Percentiles rank a stretch among this genome's conserved stretches.
Conservation (phyloP, 495 filamentous ascomycete species). For the Podospora pseudoanserina region DNA sequence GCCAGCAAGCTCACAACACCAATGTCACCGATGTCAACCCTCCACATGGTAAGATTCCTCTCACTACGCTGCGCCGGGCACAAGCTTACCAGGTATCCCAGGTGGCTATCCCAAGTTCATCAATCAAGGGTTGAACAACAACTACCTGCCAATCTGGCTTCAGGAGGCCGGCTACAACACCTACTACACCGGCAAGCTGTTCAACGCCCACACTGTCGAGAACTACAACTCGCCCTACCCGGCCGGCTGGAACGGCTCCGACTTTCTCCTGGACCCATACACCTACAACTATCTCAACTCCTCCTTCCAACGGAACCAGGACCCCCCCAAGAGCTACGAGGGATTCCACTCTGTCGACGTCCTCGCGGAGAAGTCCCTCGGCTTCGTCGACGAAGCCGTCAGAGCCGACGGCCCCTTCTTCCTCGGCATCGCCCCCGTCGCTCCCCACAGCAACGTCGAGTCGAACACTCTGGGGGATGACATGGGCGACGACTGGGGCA, state of each 20-base stretch:
- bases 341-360: slow-evolving; percentile 61
- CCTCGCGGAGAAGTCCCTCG: slow-evolving; percentile 57
- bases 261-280: slow-evolving; percentile 68
- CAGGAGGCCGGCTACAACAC: slow-evolving; percentile 68
- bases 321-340: slow-evolving; percentile 54
- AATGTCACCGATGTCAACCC: slow-evolving; percentile 69
- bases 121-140: slow-evolving; percentile 59
- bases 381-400: slow-evolving; percentile 61
- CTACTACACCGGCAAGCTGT: slow-evolving; percentile 70
- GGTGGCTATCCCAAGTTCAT: slow-evolving; percentile 71
- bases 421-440: slow-evolving; percentile 61
- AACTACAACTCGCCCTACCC: slow-evolving; percentile 58
- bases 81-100: slow-evolving; percentile 18
- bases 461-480: background rate
- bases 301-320: slow-evolving; percentile 61
- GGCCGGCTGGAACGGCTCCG: slow-evolving; percentile 55
- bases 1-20: slow-evolving; percentile 67
- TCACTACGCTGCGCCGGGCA: background rate
- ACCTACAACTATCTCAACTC: slow-evolving; percentile 70
- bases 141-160: slow-evolving; percentile 67
- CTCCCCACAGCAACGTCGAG: slow-evolving; percentile 59
- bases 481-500: slow-evolving; percentile 1
- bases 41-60: slow-evolving; percentile 48
- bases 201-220: slow-evolving; percentile 58
- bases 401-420: slow-evolving; percentile 56